These are phyloP conservation scores for Trichoderma pleuroti DNA, from an alignment of 2,329 filamentous ascomycete species.

Conservation along the genomic window DNA sequence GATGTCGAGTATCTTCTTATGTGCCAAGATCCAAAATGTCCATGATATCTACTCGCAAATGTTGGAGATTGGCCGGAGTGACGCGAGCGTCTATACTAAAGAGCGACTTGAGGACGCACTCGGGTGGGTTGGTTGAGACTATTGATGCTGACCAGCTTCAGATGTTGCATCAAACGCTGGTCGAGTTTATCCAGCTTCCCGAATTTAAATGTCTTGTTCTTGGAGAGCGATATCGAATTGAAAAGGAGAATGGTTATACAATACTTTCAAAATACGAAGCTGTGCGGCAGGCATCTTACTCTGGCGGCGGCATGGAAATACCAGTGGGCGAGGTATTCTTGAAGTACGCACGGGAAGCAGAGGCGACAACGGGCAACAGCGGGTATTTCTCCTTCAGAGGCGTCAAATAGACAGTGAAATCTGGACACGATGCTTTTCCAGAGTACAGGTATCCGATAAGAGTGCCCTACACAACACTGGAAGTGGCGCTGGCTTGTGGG, in stretches of 20 bases:
- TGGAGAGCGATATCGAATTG: neutral
- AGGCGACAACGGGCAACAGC: neutral
- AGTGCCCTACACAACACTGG: neutral
- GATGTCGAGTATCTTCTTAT: neutral
- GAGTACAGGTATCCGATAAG: fast-evolving
- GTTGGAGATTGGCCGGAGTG: neutral
- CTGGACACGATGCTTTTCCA: too few relatives aligned
- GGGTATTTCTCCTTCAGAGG: neutral
- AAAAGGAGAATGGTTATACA: neutral
- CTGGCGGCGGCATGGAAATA: neutral
- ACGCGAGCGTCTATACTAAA: neutral
- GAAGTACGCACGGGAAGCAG: neutral
- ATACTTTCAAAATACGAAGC: neutral
- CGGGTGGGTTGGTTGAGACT: neutral
- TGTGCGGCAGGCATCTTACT: neutral
- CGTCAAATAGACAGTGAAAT: neutral
- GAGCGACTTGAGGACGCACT: neutral
- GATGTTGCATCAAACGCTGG: neutral
- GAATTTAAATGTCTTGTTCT: neutral
- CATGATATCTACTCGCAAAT: neutral
- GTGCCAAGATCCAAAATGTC: neutral
- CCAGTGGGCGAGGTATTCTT: neutral
- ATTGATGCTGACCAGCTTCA: neutral
- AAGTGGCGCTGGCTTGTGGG: neutral
- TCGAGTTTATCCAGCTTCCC: neutral